Evolutionary conservation across 257 asterid genomes (phyloP).

Genomic region (Agastache rugosa): DNA sequence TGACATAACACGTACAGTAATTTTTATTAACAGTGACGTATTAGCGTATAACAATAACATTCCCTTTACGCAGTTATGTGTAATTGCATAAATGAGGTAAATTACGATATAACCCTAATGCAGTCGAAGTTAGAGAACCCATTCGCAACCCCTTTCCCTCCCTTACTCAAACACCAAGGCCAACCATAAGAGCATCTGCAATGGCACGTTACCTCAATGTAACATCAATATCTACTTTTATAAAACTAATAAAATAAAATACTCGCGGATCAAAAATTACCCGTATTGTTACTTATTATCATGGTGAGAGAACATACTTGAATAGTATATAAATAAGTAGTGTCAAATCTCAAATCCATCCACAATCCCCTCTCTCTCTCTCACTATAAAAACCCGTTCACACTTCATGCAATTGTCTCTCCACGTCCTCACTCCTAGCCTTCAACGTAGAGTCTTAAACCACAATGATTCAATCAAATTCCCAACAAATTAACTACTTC

Average conservation of each 20-base stretch:
- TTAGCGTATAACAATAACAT: too few species aligned
- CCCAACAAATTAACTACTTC: conserved; percentile 33
- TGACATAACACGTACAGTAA: too few species aligned
- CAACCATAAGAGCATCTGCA: too few species aligned
- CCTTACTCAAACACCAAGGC: too few species aligned
- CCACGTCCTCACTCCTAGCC: conserved; percentile 12
- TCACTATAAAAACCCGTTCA: conserved; percentile 42
- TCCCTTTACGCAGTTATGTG: not conserved
- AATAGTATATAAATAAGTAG: not conserved
- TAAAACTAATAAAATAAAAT: too few species aligned
- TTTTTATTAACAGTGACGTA: too few species aligned
- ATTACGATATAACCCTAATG: not conserved
- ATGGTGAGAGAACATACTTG: not conserved
- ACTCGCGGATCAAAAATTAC: not conserved
- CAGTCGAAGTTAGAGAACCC: too few species aligned
- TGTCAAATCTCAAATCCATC: conserved; percentile 7
- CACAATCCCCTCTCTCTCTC: not conserved
- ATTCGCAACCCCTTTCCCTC: too few species aligned
- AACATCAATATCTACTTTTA: too few species aligned
- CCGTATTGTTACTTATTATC: not conserved
- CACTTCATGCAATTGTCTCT: conserved; percentile 41
- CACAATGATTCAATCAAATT: conserved; percentile 36
- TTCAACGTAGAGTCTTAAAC: not conserved
- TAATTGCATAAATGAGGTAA: too few species aligned
- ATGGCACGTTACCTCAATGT: too few species aligned